Evolutionary conservation across 2,329 filamentous ascomycete species (phyloP), one percentile per base, ranked within the genome.

Genomic region (Trichoderma polysporum): DNA sequence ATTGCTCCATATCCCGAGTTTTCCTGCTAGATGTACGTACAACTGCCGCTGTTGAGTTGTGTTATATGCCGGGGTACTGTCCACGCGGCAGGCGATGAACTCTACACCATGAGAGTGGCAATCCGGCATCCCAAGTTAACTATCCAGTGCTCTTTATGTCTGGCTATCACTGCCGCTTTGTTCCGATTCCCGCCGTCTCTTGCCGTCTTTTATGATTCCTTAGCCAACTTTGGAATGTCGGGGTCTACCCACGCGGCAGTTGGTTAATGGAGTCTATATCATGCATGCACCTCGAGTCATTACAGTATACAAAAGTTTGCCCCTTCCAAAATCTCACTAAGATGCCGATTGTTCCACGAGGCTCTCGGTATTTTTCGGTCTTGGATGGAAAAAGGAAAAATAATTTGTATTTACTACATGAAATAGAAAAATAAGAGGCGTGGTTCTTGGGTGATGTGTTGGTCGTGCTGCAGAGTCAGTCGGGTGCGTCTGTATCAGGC

Each of bases 241-340:
- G n/a, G n/a, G 39, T 7, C 39, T 45, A 4, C 22, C 25, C 8
- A 22, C 22, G 15, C 7, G 45, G 22, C 13, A 19, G 25, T 47
- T 13, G 10, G 6, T 29, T 6, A 9, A 13, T 12, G 29, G 15
- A 17, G 29, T 33, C 25, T 15, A 19, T 19, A 15, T n/a, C 12
- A 53, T 41, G 35, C 47, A 62, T 53, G 33, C 47, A 50, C 35
- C 33, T 53, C 59, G 59, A 53, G 59, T 62, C 58, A 61, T 61
- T 50, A 25, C 35, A 35, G 25, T n/a, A 10, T 22, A 25, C 25
- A 50, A n/a, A 15, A 33, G 27, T 59, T 59, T 29, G n/a, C 27
- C 39, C 22, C 56, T 22, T 3, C 41, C 41, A 22, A 45, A 45
- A 45, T 22, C 41, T 45, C 41, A 45, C 41, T 22, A 12, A 3